Evolutionary conservation across 2,329 filamentous ascomycete genomes (phyloP).

Genomic region (Parafenestella ontariensis): DNA sequence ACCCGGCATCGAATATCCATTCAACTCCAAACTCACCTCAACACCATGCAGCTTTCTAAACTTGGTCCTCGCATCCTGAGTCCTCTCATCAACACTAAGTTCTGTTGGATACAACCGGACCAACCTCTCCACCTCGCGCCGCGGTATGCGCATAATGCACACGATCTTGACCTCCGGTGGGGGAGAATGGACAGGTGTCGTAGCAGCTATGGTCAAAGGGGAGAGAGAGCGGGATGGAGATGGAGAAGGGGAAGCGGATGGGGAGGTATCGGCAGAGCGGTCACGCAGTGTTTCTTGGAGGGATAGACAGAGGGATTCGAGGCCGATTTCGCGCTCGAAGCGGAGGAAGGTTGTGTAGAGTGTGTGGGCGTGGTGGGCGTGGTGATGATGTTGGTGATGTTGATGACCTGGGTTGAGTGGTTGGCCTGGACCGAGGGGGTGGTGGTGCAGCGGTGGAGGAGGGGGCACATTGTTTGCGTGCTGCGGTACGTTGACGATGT

Average conservation of each 20-base stretch:
- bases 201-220: not conserved
- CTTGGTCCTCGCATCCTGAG: constrained; percentile 42
- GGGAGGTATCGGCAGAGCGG: not conserved
- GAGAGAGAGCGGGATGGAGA: not conserved
- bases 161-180: constrained; percentile 46
- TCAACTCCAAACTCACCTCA: constrained; percentile 44
- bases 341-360: constrained; percentile 43
- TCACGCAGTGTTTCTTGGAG: constrained; percentile 37
- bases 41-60: constrained; percentile 40
- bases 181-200: too few relatives aligned
- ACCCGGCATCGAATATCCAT: constrained; percentile 31
- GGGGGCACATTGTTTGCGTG: not conserved
- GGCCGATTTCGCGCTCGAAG: constrained; percentile 46
- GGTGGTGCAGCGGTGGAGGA: constrained; percentile 1
- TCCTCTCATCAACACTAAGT: constrained; percentile 39
- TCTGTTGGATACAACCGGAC: constrained; percentile 64
- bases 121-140: constrained; percentile 56
- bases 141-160: constrained; percentile 44
- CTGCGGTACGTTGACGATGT: too few relatives aligned
- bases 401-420: not conserved
- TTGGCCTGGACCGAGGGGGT: not conserved
- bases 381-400: not conserved
- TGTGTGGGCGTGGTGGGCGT: constrained; percentile 4
- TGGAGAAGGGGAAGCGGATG: not conserved
- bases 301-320: constrained; percentile 44